Evolutionary conservation across 306 rosid species (phyloP).

Genomic region (Gillenia trifoliata): DNA sequence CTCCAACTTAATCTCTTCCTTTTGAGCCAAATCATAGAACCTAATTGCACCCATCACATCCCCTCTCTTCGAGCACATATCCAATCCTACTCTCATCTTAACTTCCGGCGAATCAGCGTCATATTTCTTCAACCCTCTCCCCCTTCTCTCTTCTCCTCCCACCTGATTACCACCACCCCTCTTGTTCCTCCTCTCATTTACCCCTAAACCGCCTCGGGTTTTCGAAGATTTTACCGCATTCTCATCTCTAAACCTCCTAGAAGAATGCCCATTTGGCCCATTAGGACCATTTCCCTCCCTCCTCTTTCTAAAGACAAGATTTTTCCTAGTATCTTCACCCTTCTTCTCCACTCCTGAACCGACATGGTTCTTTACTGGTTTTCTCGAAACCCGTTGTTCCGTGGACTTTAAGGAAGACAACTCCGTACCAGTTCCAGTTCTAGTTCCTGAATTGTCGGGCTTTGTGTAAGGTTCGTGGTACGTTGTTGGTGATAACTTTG

Average conservation of each 20-base stretch:
- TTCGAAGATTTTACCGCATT: conserved; percentile 17
- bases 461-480: conserved; percentile 24
- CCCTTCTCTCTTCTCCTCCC: conserved; percentile 32
- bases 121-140: conserved; percentile 30
- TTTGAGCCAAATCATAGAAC: conserved; percentile 54
- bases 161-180: conserved; percentile 13
- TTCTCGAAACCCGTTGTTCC: conserved; percentile 18
- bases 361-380: conserved; percentile 27
- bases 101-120: conserved; percentile 32
- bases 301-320: conserved; percentile 25
- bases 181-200: conserved; percentile 20
- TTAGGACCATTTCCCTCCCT: conserved; percentile 21
- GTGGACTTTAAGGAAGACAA: conserved; percentile 30
- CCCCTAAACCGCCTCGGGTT: conserved; percentile 2
- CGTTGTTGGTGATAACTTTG: conserved; percentile 22
- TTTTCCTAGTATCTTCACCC: conserved; percentile 13
- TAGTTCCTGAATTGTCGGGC: conserved; percentile 18
- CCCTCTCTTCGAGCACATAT: conserved; percentile 81
- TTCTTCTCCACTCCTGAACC: conserved; percentile 33
- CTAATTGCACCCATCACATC: conserved; percentile 69
- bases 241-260: conserved; percentile 12
- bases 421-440: conserved; percentile 3
- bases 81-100: conserved; percentile 47
- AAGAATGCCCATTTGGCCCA: conserved; percentile 19
- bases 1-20: conserved; percentile 41